Percentiles rank a stretch among this genome's conserved stretches.
phyloP scores from a whole-genome alignment of 1,284 basidiomycete species.

The Sphagnurus paluster region DNA sequence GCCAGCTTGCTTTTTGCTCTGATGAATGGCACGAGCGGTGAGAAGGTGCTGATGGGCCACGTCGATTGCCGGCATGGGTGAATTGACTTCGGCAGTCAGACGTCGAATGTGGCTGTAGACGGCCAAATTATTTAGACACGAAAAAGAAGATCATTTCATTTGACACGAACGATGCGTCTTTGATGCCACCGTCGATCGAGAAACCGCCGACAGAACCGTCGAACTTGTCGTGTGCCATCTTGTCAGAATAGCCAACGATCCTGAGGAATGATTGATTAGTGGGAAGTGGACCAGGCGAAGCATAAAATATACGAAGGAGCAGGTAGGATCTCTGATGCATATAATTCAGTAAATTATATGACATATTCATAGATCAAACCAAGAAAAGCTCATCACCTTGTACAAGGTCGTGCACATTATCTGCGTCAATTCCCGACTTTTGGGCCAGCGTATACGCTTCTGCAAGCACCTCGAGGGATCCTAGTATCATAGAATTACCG shows the following conservation, averaged over 20 bases:
- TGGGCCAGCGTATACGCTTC: slow-evolving; percentile 85
- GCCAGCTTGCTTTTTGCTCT: slow-evolving; percentile 45
- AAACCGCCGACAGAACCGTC: slow-evolving; percentile 83
- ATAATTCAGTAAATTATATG: slow-evolving; percentile 13
- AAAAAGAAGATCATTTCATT: too few species aligned
- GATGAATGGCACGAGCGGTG: slow-evolving; percentile 72
- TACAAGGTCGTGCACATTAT: slow-evolving; percentile 57
- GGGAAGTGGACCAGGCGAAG: slow-evolving; percentile 7
- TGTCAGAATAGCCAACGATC: slow-evolving; percentile 60
- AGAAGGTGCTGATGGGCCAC: slow-evolving; percentile 77
- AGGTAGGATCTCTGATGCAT: slow-evolving; percentile 53
- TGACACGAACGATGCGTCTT: slow-evolving; percentile 60
- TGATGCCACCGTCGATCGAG: slow-evolving; percentile 86
- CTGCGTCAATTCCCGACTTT: slow-evolving; percentile 79
- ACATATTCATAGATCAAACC: slow-evolving; percentile 14
- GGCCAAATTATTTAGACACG: background rate
- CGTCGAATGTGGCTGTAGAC: slow-evolving; percentile 58
- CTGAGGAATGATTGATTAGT: slow-evolving; percentile 29
- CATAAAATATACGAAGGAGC: slow-evolving; percentile 46
- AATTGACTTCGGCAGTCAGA: slow-evolving; percentile 62
- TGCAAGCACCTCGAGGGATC: slow-evolving; percentile 74
- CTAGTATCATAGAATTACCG: slow-evolving; percentile 71
- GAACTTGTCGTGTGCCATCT: slow-evolving; percentile 73
- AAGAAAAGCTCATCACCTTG: slow-evolving; percentile 45
- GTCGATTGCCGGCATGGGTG: slow-evolving; percentile 82